A percentile compares a stretch with the other conserved stretches of the same genome.
phyloP scores from a whole-genome alignment of 2,329 filamentous ascomycete species.

The Capronia americana region DNA sequence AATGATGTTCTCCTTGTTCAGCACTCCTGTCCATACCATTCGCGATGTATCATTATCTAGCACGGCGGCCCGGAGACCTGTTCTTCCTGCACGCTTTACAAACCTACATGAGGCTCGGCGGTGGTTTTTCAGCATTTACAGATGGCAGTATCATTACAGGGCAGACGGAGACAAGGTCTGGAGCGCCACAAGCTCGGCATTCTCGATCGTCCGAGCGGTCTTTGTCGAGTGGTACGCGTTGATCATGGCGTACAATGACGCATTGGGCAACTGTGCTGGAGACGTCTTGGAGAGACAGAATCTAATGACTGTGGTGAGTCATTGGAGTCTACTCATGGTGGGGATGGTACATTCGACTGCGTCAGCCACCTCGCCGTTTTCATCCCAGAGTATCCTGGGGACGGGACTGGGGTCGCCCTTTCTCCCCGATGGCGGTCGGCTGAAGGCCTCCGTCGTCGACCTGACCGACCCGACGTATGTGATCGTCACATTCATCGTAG shows the following conservation, averaged over 20 bases:
- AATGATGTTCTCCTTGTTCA: slow-evolving; percentile 12
- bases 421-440: slow-evolving; percentile 7
- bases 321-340: slow-evolving; percentile 14
- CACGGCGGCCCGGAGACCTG: not conserved
- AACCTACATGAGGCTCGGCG: not conserved
- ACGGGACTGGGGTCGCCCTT: not conserved
- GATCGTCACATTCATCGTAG: slow-evolving; percentile 7
- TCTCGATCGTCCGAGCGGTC: not conserved
- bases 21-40: not conserved
- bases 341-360: slow-evolving; percentile 10
- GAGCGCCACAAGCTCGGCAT: slow-evolving; percentile 3
- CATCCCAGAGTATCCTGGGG: not conserved
- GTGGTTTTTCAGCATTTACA: not conserved
- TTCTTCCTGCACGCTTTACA: not conserved
- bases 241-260: slow-evolving; percentile 12
- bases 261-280: not conserved
- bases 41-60: not conserved
- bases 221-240: slow-evolving; percentile 13
- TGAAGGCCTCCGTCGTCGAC: slow-evolving; percentile 6
- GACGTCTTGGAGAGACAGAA: not conserved
- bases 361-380: not conserved
- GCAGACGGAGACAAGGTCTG: not conserved
- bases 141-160: slow-evolving; percentile 1
- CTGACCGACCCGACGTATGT: slow-evolving; percentile 2
- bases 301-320: slow-evolving; percentile 6